These are phyloP conservation scores for Fraxinus xanthoxyloides DNA, from an alignment of 305 asterid species.

Conservation along the genomic window DNA sequence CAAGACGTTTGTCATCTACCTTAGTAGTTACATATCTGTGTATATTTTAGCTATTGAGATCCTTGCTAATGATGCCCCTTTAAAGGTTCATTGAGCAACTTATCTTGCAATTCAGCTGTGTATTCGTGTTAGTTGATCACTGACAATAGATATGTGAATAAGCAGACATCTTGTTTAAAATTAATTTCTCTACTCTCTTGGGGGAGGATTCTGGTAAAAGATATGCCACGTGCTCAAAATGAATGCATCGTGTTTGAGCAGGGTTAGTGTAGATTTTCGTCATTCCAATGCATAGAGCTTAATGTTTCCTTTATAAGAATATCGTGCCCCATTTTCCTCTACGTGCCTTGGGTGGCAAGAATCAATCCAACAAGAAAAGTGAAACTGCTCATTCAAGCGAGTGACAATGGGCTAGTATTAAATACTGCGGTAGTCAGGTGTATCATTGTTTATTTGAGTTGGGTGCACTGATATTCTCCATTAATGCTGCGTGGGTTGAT, in stretches of 20 bases:
- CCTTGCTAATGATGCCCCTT: constrained; percentile 26
- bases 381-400: not conserved
- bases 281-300: not conserved
- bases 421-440: not conserved
- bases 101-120: constrained; percentile 22
- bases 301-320: not conserved
- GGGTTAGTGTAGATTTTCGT: not conserved
- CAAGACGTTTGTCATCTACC: constrained; percentile 30
- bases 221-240: not conserved
- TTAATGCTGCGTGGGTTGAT: constrained; percentile 19
- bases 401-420: not conserved
- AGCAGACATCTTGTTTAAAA: constrained; percentile 6
- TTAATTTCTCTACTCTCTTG: not conserved
- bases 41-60: constrained; percentile 46
- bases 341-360: not conserved
- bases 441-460: constrained; percentile 5
- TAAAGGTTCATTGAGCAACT: constrained; percentile 16
- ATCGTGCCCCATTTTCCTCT: not conserved
- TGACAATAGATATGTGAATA: constrained; percentile 24
- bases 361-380: not conserved
- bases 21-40: constrained; percentile 45
- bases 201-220: not conserved
- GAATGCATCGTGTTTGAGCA: not conserved
- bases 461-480: constrained; percentile 13
- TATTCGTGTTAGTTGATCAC: constrained; percentile 23